Conservation (phyloP, 306 rosid genomes). For the Lagenaria siceraria region DNA sequence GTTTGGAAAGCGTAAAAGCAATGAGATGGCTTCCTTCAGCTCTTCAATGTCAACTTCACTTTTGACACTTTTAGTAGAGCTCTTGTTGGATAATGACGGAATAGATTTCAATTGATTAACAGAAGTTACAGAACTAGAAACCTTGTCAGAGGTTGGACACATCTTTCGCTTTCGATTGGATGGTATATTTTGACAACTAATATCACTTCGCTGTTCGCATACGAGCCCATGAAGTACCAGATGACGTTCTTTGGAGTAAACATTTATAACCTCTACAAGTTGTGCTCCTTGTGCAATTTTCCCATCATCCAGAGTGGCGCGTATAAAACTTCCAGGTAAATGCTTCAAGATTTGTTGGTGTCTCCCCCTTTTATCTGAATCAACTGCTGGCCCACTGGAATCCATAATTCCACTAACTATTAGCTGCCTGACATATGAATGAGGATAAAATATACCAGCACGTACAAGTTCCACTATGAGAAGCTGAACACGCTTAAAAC, state of each 20-base stretch:
- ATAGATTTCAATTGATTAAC: conserved; percentile 33
- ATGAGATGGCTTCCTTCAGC: conserved; percentile 53
- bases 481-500: conserved; percentile 59
- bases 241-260: conserved; percentile 66
- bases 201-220: conserved; percentile 21
- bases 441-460: conserved; percentile 75
- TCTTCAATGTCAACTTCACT: conserved; percentile 47
- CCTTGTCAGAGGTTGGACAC: conserved; percentile 34
- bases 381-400: conserved; percentile 35
- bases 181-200: conserved; percentile 16
- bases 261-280: conserved; percentile 48
- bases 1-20: conserved; percentile 54
- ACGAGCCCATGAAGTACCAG: conserved; percentile 46
- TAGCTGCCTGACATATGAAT: conserved; percentile 85
- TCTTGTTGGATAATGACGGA: conserved; percentile 16
- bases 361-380: conserved; percentile 49
- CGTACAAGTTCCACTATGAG: conserved; percentile 66
- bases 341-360: conserved; percentile 61
- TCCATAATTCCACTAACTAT: conserved; percentile 89
- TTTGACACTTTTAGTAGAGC: conserved; percentile 33
- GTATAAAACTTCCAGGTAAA: conserved; percentile 49
- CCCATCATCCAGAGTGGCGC: conserved; percentile 52
- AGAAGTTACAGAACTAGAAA: conserved; percentile 28
- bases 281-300: conserved; percentile 45
- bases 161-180: conserved; percentile 28